A percentile compares a stretch with the other conserved stretches of the same genome.
Conservation (phyloP, 192 early-diverging fungal genomes). For the Haplosporangium gracile region DNA sequence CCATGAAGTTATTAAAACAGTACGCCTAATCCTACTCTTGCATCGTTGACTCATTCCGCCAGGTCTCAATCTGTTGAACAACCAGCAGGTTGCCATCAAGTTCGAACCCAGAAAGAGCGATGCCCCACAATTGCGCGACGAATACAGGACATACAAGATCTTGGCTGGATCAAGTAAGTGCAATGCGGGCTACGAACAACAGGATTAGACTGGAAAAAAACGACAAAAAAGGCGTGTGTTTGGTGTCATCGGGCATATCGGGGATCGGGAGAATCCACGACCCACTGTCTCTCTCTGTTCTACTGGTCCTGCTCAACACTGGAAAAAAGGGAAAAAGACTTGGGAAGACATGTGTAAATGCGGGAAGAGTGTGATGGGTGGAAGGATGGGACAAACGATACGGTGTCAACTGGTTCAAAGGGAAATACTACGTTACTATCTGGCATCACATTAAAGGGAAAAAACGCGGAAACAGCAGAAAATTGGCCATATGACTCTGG, state of each 20-base stretch:
- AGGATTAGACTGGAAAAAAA: conserved; percentile 19
- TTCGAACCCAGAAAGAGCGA: conserved; percentile 97
- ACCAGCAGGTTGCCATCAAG: conserved; percentile 96
- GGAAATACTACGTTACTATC: not conserved
- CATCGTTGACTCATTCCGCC: conserved; percentile 5
- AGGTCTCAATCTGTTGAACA: conserved; percentile 91
- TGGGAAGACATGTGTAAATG: conserved; percentile 6
- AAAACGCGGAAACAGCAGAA: not conserved
- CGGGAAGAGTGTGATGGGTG: not conserved
- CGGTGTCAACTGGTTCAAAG: not conserved
- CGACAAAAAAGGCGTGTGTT: not conserved
- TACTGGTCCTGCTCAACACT: not conserved
- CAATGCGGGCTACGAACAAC: conserved; percentile 7
- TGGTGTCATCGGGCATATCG: not conserved
- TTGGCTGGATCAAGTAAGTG: conserved; percentile 75
- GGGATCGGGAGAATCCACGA: not conserved
- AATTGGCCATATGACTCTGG: not conserved
- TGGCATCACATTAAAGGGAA: not conserved
- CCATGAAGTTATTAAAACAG: not conserved
- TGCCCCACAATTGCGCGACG: conserved; percentile 96
- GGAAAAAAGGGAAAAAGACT: not conserved
- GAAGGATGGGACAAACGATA: not conserved
- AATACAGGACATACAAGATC: conserved; percentile 96
- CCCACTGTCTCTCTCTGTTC: not conserved
- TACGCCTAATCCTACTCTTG: not conserved